phyloP scores from a whole-genome alignment of 176 grass and related monocot species.

The Alloteropsis semialata region DNA sequence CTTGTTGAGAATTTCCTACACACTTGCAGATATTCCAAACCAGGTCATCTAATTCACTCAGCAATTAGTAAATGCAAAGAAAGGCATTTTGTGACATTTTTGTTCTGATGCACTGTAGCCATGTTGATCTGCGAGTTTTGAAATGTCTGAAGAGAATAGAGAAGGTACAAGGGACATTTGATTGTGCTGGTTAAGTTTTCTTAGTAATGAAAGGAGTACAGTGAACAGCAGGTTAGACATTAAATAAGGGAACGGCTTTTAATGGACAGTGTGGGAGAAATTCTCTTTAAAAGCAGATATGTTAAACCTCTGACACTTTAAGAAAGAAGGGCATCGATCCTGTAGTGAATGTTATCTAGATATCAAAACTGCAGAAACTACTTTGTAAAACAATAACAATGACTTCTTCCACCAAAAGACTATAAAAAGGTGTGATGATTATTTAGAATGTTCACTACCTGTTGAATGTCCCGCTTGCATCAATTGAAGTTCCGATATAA shows the following conservation, averaged over 20 bases:
- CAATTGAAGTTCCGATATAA: slow-evolving; percentile 32
- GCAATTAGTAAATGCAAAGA: neutral
- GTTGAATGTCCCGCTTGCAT: neutral
- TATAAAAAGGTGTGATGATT: neutral
- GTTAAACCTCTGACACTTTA: neutral
- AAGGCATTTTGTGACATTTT: neutral
- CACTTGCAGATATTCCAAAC: neutral
- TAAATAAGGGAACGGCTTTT: neutral
- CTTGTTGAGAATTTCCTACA: neutral
- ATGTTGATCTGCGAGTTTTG: neutral
- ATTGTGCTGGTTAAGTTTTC: neutral
- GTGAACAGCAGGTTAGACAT: neutral
- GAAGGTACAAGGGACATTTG: neutral
- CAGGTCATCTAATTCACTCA: neutral
- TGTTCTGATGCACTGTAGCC: neutral
- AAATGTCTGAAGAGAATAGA: neutral
- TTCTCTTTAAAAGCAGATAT: neutral
- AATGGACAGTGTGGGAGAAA: neutral
- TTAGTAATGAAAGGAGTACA: neutral
- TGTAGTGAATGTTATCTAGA: neutral
- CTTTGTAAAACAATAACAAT: neutral
- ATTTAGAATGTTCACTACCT: slow-evolving; percentile 21
- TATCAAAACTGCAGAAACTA: neutral
- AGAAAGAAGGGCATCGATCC: neutral
- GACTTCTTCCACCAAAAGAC: neutral